These are phyloP conservation scores for Saccharomycopsis sp. DNA, from an alignment of 805 yeast species.

Conservation along the genomic window DNA sequence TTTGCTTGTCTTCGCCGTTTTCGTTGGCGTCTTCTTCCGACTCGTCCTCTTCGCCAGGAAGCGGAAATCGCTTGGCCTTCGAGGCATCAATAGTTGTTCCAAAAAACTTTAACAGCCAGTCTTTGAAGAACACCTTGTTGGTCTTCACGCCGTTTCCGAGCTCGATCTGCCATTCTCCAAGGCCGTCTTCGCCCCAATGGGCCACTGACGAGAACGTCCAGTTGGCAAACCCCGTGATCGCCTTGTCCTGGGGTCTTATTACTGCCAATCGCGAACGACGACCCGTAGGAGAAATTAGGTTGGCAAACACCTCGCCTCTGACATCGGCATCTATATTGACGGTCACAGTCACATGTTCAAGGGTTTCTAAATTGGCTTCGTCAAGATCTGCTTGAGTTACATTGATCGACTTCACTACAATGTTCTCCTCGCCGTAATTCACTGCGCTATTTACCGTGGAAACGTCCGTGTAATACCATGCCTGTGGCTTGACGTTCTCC, in stretches of 20 bases:
- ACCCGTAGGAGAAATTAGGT: constrained; percentile 70
- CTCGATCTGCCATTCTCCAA: constrained; percentile 76
- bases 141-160: constrained; percentile 43
- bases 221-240: constrained; percentile 52
- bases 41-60: constrained; percentile 29
- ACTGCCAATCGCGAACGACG: constrained; percentile 68
- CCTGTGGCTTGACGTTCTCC: constrained; percentile 85
- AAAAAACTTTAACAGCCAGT: constrained; percentile 76
- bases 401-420: constrained; percentile 33
- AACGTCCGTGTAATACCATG: constrained; percentile 59
- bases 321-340: constrained; percentile 58
- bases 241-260: constrained; percentile 51
- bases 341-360: constrained; percentile 84
- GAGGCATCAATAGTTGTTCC: constrained; percentile 69
- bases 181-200: constrained; percentile 86
- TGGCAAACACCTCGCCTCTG: constrained; percentile 67
- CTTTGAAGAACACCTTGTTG: constrained; percentile 38
- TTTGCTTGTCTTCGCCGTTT: neutral
- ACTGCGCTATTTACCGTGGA: constrained; percentile 29
- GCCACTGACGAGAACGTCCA: constrained; percentile 99
- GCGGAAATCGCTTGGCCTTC: constrained; percentile 51
- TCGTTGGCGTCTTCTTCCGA: constrained; percentile 5
- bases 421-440: constrained; percentile 18
- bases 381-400: constrained; percentile 45
- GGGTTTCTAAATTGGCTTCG: constrained; percentile 52